Percentiles rank a stretch among this genome's conserved stretches.
These are phyloP conservation scores for Picea sitchensis DNA, from an alignment of 75 land plant species.

Conservation along the genomic window DNA sequence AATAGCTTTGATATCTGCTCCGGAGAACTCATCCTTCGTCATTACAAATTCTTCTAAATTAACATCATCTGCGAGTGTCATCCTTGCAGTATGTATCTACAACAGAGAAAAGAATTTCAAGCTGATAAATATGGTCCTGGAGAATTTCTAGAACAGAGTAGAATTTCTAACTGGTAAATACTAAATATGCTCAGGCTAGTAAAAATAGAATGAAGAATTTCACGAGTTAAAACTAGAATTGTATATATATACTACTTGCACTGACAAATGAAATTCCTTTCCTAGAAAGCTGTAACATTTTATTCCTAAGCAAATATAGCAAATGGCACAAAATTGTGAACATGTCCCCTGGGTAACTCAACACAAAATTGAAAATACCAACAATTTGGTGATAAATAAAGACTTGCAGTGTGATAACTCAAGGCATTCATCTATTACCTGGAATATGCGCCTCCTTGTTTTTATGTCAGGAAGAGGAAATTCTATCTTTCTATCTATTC, in stretches of 20 bases:
- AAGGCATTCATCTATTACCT: slow-evolving; percentile 33
- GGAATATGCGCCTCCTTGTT: slow-evolving; percentile 81
- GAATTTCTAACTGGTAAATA: too few species aligned
- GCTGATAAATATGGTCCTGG: background rate
- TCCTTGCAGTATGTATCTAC: slow-evolving; percentile 86
- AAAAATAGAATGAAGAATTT: too few species aligned
- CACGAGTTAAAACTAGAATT: too few species aligned
- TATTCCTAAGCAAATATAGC: too few species aligned
- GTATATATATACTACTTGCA: too few species aligned
- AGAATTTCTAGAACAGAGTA: too few species aligned
- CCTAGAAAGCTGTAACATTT: too few species aligned
- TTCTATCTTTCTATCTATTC: slow-evolving; percentile 90
- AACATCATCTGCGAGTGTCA: slow-evolving; percentile 92
- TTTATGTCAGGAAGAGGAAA: slow-evolving; percentile 88
- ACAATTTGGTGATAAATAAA: too few species aligned
- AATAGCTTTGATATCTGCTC: slow-evolving; percentile 91
- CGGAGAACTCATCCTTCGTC: slow-evolving; percentile 94
- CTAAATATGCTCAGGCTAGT: too few species aligned
- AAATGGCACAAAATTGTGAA: background rate
- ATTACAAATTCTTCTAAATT: slow-evolving; percentile 91
- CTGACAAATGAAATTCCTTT: too few species aligned
- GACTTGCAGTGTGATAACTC: background rate
- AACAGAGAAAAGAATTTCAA: background rate
- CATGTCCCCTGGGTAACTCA: background rate
- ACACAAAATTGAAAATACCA: background rate